These are phyloP conservation scores for Hansfordia pulvinata DNA, from an alignment of 2,329 filamentous ascomycete species.

Conservation along the genomic window DNA sequence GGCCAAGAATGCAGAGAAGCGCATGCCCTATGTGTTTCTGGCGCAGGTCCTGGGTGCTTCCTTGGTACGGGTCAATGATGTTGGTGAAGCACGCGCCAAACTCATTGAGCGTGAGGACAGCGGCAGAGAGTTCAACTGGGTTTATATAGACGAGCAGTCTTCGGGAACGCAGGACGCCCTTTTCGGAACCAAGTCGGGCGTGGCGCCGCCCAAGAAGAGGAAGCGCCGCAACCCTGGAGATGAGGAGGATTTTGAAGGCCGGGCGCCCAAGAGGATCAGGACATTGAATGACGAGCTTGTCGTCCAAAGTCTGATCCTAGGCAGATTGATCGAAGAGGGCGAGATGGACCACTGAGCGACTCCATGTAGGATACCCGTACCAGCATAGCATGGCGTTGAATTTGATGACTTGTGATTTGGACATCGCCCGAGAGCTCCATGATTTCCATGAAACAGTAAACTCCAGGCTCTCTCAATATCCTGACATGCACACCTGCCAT, in stretches of 20 bases:
- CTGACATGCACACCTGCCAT: too few relatives aligned
- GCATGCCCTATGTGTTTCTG: conserved; percentile 66
- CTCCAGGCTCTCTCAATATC: too few relatives aligned
- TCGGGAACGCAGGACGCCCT: conserved; percentile 38
- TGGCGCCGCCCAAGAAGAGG: conserved; percentile 25
- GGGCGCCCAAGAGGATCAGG: conserved; percentile 37
- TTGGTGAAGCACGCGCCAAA: conserved; percentile 48
- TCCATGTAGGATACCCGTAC: too few relatives aligned
- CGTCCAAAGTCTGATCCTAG: conserved; percentile 83
- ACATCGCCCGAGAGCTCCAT: too few relatives aligned
- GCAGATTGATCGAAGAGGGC: conserved; percentile 55
- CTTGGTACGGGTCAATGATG: conserved; percentile 50
- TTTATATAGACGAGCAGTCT: conserved; percentile 59
- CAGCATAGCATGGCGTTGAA: too few relatives aligned
- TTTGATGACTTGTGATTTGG: too few relatives aligned
- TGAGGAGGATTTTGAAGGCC: conserved; percentile 15
- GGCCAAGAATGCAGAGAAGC: conserved; percentile 46
- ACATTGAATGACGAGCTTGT: conserved; percentile 77
- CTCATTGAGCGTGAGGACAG: conserved; percentile 36
- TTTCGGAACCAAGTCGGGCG: conserved; percentile 17
- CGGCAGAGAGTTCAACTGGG: conserved; percentile 51
- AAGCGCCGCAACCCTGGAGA: conserved; percentile 28
- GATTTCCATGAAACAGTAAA: too few relatives aligned
- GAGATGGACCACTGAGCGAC: conserved; percentile 19
- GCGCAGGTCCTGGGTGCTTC: conserved; percentile 64